These are phyloP conservation scores for Talaromyces sp. DNA, from an alignment of 2,329 filamentous ascomycete genomes.

Conservation along the genomic window DNA sequence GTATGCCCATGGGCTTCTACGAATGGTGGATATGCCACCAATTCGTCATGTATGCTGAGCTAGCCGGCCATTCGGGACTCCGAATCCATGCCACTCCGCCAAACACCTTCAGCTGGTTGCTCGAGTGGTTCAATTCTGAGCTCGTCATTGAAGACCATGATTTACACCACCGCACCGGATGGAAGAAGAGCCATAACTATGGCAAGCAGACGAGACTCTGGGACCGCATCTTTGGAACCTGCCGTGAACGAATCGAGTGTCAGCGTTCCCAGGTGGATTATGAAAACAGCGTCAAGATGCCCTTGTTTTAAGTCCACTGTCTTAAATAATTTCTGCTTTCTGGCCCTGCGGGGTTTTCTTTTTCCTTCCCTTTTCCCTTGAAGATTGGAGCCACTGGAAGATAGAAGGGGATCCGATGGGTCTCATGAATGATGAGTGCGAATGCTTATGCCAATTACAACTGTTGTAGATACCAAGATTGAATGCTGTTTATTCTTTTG, in stretches of 20 bases:
- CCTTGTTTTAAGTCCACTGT: slow-evolving; percentile 15
- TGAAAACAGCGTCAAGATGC: slow-evolving; percentile 16
- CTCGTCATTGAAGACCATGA: slow-evolving; percentile 37
- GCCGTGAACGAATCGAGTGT: slow-evolving; percentile 28
- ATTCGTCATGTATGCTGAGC: slow-evolving; percentile 38
- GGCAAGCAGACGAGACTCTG: slow-evolving; percentile 31
- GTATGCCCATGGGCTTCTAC: slow-evolving; percentile 40
- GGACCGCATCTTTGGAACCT: slow-evolving; percentile 29
- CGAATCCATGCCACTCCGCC: slow-evolving; percentile 32
- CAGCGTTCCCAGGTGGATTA: slow-evolving; percentile 22
- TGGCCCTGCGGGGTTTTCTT: not conserved
- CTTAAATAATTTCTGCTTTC: too few species aligned
- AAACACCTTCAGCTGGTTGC: slow-evolving; percentile 27
- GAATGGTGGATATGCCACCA: slow-evolving; percentile 42
- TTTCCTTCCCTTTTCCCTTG: not conserved
- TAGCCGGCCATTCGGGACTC: slow-evolving; percentile 37
- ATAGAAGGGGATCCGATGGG: not conserved
- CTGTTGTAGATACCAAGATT: not conserved
- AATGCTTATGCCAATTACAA: not conserved
- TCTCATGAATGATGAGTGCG: not conserved
- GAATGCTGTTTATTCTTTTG: not conserved
- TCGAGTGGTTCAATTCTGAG: slow-evolving; percentile 28
- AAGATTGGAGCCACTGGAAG: not conserved
- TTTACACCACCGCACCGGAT: slow-evolving; percentile 29
- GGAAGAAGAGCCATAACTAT: slow-evolving; percentile 30